A percentile compares a stretch with the other conserved stretches of the same genome.
These are phyloP conservation scores for Fusarium fujikuroi DNA, from an alignment of 2,329 filamentous ascomycete genomes.

Conservation along the genomic window DNA sequence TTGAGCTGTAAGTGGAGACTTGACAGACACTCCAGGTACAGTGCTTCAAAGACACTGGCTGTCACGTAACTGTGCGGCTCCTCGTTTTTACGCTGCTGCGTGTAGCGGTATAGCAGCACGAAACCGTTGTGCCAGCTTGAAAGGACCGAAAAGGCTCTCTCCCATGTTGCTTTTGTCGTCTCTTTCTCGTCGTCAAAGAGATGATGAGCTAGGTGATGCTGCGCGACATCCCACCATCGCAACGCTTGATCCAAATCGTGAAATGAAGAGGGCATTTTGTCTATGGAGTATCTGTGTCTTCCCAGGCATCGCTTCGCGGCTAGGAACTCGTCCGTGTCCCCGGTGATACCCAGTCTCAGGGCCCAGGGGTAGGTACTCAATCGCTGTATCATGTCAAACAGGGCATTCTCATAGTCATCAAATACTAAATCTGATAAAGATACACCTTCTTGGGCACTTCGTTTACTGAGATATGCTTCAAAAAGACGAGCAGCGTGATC, in stretches of 20 bases:
- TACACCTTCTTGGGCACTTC: constrained; percentile 23
- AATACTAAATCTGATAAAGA: constrained; percentile 16
- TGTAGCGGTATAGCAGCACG: constrained; percentile 19
- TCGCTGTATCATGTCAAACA: constrained; percentile 37
- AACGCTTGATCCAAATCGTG: constrained; percentile 27
- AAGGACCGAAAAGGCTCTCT: constrained; percentile 10
- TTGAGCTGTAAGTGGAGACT: constrained; percentile 17
- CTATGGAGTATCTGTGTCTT: constrained; percentile 17
- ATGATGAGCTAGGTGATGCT: constrained; percentile 26
- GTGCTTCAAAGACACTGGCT: constrained; percentile 32
- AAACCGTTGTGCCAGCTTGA: constrained; percentile 34
- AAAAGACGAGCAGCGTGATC: constrained; percentile 32
- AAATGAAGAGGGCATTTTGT: constrained; percentile 32
- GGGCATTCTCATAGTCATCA: constrained; percentile 27
- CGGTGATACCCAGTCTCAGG: constrained; percentile 20
- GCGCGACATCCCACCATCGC: constrained; percentile 35
- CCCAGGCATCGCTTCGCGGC: background rate
- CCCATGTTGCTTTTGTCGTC: constrained; percentile 7
- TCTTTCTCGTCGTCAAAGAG: background rate
- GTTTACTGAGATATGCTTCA: constrained; percentile 30
- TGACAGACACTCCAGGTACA: constrained; percentile 34
- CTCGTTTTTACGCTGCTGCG: constrained; percentile 2
- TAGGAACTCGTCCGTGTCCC: background rate
- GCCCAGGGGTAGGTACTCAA: constrained; percentile 38
- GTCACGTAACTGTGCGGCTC: constrained; percentile 22